phyloP scores from a whole-genome alignment of 2,329 filamentous ascomycete genomes.

The Ascochyta lentis region DNA sequence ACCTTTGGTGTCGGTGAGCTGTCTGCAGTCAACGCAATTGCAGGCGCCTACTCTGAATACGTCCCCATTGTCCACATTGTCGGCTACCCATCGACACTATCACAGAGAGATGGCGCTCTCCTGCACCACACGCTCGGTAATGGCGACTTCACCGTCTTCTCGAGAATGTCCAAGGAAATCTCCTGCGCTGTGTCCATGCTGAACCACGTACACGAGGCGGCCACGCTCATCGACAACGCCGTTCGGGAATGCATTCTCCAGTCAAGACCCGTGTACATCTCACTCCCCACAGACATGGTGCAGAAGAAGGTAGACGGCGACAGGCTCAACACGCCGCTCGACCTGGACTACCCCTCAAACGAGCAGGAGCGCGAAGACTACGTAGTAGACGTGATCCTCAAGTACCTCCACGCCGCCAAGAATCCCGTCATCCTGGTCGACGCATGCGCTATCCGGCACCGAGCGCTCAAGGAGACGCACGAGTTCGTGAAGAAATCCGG shows the following conservation, averaged over 20 bases:
- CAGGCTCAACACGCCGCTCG: slow-evolving; percentile 72
- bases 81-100: slow-evolving; percentile 52
- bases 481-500: slow-evolving; percentile 74
- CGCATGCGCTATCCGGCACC: slow-evolving; percentile 80
- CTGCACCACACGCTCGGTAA: slow-evolving; percentile 58
- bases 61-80: slow-evolving; percentile 58
- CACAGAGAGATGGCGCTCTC: slow-evolving; percentile 51
- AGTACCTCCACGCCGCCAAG: slow-evolving; percentile 74
- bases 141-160: slow-evolving; percentile 81
- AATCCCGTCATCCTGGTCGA: slow-evolving; percentile 82
- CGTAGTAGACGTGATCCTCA: slow-evolving; percentile 79
- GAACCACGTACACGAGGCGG: slow-evolving; percentile 72
- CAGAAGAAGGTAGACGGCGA: slow-evolving; percentile 77
- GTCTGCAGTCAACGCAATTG: slow-evolving; percentile 55
- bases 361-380: slow-evolving; percentile 77
- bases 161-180: slow-evolving; percentile 76
- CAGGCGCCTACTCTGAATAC: slow-evolving; percentile 56
- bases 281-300: slow-evolving; percentile 82
- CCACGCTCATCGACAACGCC: slow-evolving; percentile 77
- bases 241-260: slow-evolving; percentile 76
- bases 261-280: slow-evolving; percentile 82
- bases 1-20: slow-evolving; percentile 59
- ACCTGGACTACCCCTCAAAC: slow-evolving; percentile 69
- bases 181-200: slow-evolving; percentile 75
- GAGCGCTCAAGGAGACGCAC: slow-evolving; percentile 74